Conservation (phyloP, 2,329 filamentous ascomycete species). For the Colletotrichum cordylinicola region DNA sequence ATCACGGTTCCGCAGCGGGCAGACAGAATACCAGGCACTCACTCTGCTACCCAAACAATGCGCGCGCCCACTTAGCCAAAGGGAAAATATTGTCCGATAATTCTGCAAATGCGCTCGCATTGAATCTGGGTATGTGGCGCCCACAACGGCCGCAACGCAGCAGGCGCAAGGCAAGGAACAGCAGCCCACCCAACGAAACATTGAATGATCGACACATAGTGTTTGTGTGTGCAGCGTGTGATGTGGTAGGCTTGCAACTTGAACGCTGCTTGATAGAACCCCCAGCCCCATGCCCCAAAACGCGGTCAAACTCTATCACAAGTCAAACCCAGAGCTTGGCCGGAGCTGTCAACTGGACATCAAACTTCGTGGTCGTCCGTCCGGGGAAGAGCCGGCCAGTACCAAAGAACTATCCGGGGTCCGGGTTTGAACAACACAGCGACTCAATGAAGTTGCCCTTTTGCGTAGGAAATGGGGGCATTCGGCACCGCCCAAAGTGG, state of each 20-base stretch:
- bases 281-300: not conserved
- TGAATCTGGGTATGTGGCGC: not conserved
- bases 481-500: not conserved
- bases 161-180: not conserved
- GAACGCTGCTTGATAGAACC: not conserved
- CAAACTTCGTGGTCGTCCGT: not conserved
- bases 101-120: not conserved
- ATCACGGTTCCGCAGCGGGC: not conserved
- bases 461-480: not conserved
- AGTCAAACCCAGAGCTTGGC: not conserved
- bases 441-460: not conserved
- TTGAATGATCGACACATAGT: not conserved
- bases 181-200: not conserved
- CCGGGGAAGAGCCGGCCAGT: not conserved
- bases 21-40: not conserved
- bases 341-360: slow-evolving; percentile 1
- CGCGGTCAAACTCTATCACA: not conserved
- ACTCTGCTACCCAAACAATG: not conserved
- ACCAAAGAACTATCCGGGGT: not conserved
- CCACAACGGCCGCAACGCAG: not conserved
- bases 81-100: not conserved
- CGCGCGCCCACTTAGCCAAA: not conserved
- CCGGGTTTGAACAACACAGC: not conserved
- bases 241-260: not conserved
- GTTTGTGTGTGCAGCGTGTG: not conserved